phyloP scores from a whole-genome alignment of 140 eudicot genomes.

The Erigeron philadelphicus region DNA sequence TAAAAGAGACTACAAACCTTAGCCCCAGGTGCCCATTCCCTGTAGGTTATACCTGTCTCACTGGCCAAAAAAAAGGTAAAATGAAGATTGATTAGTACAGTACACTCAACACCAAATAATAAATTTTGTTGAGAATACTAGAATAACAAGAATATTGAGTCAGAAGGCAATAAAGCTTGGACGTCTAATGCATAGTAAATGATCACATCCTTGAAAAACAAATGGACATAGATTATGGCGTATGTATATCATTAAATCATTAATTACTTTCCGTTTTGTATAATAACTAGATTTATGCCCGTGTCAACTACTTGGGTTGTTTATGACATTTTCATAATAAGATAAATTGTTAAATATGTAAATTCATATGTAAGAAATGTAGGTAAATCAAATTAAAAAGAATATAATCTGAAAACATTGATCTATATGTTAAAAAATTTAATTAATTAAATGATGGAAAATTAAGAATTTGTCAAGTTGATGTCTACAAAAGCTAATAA shows the following conservation, averaged over 20 bases:
- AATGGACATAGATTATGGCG: neutral
- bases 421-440: too few relatives aligned
- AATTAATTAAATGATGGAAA: too few relatives aligned
- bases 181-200: neutral
- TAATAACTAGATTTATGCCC: neutral
- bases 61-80: conserved; percentile 41
- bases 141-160: neutral
- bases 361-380: too few relatives aligned
- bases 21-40: conserved; percentile 99
- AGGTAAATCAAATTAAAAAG: too few relatives aligned
- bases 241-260: neutral
- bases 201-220: neutral
- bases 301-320: too few relatives aligned
- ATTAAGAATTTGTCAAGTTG: too few relatives aligned
- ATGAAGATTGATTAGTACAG: conserved; percentile 25
- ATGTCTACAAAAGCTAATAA: too few relatives aligned
- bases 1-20: conserved; percentile 60
- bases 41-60: conserved; percentile 81
- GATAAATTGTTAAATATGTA: too few relatives aligned
- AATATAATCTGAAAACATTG: too few relatives aligned
- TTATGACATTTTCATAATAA: too few relatives aligned
- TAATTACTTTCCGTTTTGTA: neutral
- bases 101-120: conserved; percentile 7
- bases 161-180: conserved; percentile 1
- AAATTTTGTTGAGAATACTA: neutral